Base-by-base conservation (phyloP, 1,284 basidiomycete genomes). In the Fomitopsis schrenkii region DNA sequence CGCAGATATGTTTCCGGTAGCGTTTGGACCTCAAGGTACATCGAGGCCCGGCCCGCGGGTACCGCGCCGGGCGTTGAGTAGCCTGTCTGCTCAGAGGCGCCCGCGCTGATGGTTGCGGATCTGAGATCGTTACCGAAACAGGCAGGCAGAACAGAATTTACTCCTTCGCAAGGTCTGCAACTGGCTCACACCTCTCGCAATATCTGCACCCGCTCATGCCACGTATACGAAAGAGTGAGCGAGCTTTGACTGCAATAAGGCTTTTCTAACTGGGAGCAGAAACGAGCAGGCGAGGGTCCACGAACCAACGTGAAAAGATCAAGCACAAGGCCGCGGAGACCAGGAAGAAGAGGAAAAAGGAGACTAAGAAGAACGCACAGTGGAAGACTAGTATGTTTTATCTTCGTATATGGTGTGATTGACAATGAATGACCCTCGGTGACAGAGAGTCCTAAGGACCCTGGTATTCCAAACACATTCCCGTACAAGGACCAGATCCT, bases 401-500 rank as follows among this genome's bases (percentile, higher is more conserved):
- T 12, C 5, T 59, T 8, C 12, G 22, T 55, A 15, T 26, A 3
- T 40, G 38, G 40, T 42, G 36, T 19, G 36, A 41, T 62, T 33
- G 33, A 53, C 53, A 44, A 45, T 59, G 10, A 44, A 45, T 59
- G 10, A 57, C 42, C 6, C 26, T 28, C 35, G 45, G 41, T 22
- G n/a, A 15, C 14, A 83, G 83, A 92, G 81, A 87, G 83, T 74
- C 86, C 81, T 76, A 94, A 88, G 74, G 97, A 99, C 73, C 94
- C 92, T 30, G 97, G 97, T 54, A 97, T 99, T 63, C 97, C 97
- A n/a, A 97, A 93, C 77, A 90, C 88, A 64, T 97, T 96, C 79
- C 97, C 96, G 3, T 97, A 91, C 84, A 99, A 98, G 80, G 97
- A 98, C 73, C 90, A 97, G 76, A 90, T 99, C 62, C 81, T 99